Conservation (phyloP, 2,329 filamentous ascomycete genomes). For the Gremmenia infestans region DNA sequence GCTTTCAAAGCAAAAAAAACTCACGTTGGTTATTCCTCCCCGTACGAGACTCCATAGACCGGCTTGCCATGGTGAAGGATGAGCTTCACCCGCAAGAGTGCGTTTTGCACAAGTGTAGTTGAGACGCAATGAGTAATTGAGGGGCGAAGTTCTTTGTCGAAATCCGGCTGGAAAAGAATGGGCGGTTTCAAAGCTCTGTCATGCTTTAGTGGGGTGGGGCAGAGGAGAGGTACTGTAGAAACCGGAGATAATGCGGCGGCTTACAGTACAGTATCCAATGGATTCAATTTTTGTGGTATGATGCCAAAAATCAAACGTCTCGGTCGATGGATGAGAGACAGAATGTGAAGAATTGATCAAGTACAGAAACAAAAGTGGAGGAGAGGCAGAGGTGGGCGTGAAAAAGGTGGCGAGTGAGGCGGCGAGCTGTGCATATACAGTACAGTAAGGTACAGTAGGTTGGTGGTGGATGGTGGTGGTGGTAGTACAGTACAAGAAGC, state of each 20-base stretch:
- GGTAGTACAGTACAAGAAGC: neutral
- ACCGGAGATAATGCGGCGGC: neutral
- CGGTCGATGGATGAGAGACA: neutral
- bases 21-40: conserved; percentile 78
- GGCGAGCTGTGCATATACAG: neutral
- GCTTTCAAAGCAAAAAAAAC: conserved; percentile 36
- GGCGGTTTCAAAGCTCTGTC: conserved; percentile 22
- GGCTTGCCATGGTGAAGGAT: conserved; percentile 35
- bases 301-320: neutral
- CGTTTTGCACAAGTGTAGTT: conserved; percentile 13
- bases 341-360: neutral
- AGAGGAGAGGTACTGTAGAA: neutral
- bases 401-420: neutral
- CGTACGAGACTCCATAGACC: conserved; percentile 67
- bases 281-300: neutral
- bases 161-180: conserved; percentile 18
- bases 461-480: neutral
- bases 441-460: neutral
- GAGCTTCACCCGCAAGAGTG: conserved; percentile 24
- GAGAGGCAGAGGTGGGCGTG: neutral
- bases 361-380: neutral
- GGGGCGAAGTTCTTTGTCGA: conserved; percentile 14
- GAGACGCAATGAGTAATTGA: conserved; percentile 13
- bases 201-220: conserved; percentile 16
- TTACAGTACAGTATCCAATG: neutral